These are phyloP conservation scores for Debaryomyces psychrophilus DNA, from an alignment of 1,139 yeast genomes.

Conservation along the genomic window DNA sequence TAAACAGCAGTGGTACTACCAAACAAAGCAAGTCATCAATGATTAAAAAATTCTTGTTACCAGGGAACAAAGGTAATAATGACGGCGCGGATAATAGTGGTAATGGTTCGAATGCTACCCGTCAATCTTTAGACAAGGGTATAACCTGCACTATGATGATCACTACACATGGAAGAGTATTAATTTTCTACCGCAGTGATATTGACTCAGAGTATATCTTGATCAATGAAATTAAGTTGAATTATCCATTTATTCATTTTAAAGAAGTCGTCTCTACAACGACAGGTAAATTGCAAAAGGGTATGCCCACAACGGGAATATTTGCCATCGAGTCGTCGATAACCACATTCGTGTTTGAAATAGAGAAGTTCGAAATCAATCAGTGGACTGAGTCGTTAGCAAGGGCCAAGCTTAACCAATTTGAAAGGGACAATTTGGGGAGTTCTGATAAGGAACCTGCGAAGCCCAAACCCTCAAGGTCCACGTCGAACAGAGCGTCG, in stretches of 20 bases:
- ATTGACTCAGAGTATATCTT: conserved; percentile 37
- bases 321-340: conserved; percentile 56
- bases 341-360: conserved; percentile 58
- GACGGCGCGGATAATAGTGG: neutral
- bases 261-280: conserved; percentile 53
- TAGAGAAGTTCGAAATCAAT: conserved; percentile 54
- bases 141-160: conserved; percentile 52
- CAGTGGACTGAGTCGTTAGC: conserved; percentile 61
- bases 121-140: conserved; percentile 36
- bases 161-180: conserved; percentile 59
- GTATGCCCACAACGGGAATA: conserved; percentile 45
- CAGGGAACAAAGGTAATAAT: conserved; percentile 18
- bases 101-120: neutral
- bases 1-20: neutral
- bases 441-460: conserved; percentile 8
- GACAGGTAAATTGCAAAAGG: conserved; percentile 32
- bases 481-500: conserved; percentile 17
- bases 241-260: conserved; percentile 51
- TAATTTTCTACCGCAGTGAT: conserved; percentile 48
- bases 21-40: conserved; percentile 17
- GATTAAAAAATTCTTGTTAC: conserved; percentile 36
- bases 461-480: conserved; percentile 18
- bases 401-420: conserved; percentile 49
- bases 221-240: conserved; percentile 52
- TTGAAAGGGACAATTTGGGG: conserved; percentile 44